These are phyloP conservation scores for Posidonia oceanica DNA, from an alignment of 116 monocot genomes.

Conservation along the genomic window DNA sequence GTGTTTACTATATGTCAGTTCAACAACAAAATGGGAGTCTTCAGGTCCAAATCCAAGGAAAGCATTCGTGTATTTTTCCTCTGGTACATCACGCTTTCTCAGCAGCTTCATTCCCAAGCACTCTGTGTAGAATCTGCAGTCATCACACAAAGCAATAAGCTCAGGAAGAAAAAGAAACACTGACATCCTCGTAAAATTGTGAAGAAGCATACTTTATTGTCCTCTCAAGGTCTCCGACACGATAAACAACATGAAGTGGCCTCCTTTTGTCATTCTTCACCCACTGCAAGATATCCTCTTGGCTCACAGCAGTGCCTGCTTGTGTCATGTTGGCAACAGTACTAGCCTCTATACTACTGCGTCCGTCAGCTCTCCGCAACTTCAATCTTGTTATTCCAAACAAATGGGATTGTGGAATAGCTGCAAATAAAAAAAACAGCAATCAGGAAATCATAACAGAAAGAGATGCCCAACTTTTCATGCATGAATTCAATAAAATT, in stretches of 20 bases:
- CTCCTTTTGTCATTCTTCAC: slow-evolving; percentile 61
- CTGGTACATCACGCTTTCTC: slow-evolving; percentile 70
- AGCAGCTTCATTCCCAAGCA: slow-evolving; percentile 88
- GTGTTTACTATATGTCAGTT: slow-evolving; percentile 73
- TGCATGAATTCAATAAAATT: not conserved
- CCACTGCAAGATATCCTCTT: slow-evolving; percentile 59
- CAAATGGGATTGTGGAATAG: slow-evolving; percentile 19
- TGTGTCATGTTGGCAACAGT: slow-evolving; percentile 33
- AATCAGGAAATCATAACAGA: not conserved
- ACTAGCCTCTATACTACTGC: slow-evolving; percentile 11
- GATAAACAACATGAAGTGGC: slow-evolving; percentile 86
- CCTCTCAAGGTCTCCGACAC: slow-evolving; percentile 84
- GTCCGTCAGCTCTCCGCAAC: slow-evolving; percentile 13
- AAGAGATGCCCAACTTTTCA: not conserved
- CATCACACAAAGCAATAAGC: slow-evolving; percentile 1
- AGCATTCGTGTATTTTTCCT: slow-evolving; percentile 84
- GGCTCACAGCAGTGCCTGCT: slow-evolving; percentile 32
- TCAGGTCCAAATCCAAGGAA: slow-evolving; percentile 92
- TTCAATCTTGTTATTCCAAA: slow-evolving; percentile 17
- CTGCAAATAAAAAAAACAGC: slow-evolving; percentile 12
- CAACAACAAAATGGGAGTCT: slow-evolving; percentile 79
- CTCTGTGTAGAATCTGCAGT: slow-evolving; percentile 76
- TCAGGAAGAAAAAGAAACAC: not conserved
- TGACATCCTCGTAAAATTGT: not conserved
- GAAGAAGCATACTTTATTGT: slow-evolving; percentile 59